phyloP scores from a whole-genome alignment of 345 rosid species.

The Aquilaria yunnanensis region DNA sequence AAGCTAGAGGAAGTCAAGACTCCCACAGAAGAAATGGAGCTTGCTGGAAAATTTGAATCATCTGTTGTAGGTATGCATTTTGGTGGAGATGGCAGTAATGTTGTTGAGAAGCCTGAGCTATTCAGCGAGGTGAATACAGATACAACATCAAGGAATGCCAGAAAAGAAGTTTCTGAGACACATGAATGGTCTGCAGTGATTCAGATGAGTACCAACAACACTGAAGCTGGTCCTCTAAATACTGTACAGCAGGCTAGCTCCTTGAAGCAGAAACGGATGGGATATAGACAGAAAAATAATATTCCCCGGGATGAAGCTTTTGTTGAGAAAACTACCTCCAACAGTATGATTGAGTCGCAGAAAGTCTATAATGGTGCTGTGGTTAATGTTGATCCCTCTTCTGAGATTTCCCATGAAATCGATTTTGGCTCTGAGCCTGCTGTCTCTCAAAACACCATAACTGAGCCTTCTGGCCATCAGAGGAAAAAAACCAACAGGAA shows the following conservation, averaged over 20 bases:
- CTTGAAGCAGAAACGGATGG: slow-evolving; percentile 51
- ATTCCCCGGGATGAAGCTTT: slow-evolving; percentile 28
- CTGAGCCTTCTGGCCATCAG: slow-evolving; percentile 41
- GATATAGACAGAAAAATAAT: slow-evolving; percentile 51
- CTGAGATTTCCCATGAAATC: slow-evolving; percentile 28
- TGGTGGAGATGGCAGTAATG: slow-evolving; percentile 19
- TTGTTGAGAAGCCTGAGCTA: slow-evolving; percentile 31
- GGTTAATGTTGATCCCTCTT: slow-evolving; percentile 23
- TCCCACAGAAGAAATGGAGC: slow-evolving; percentile 21
- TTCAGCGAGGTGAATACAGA: slow-evolving; percentile 25
- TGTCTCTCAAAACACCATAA: slow-evolving; percentile 23
- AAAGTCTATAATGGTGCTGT: slow-evolving; percentile 24
- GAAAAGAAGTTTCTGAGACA: slow-evolving; percentile 15
- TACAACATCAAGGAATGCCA: slow-evolving; percentile 23
- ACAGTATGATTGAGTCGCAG: slow-evolving; percentile 22
- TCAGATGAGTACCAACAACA: slow-evolving; percentile 25
- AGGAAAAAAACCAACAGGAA: slow-evolving; percentile 54
- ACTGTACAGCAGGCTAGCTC: slow-evolving; percentile 20
- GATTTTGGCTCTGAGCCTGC: slow-evolving; percentile 28
- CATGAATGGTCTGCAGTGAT: slow-evolving; percentile 17
- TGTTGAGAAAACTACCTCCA: slow-evolving; percentile 25
- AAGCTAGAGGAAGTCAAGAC: slow-evolving; percentile 32
- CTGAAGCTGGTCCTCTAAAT: slow-evolving; percentile 24
- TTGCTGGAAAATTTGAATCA: slow-evolving; percentile 19
- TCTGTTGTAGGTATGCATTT: slow-evolving; percentile 18